Percentiles rank a stretch among this genome's conserved stretches.
Evolutionary conservation across 1,284 basidiomycete species (phyloP).

Genomic region (Anthracocystis walkeri): DNA sequence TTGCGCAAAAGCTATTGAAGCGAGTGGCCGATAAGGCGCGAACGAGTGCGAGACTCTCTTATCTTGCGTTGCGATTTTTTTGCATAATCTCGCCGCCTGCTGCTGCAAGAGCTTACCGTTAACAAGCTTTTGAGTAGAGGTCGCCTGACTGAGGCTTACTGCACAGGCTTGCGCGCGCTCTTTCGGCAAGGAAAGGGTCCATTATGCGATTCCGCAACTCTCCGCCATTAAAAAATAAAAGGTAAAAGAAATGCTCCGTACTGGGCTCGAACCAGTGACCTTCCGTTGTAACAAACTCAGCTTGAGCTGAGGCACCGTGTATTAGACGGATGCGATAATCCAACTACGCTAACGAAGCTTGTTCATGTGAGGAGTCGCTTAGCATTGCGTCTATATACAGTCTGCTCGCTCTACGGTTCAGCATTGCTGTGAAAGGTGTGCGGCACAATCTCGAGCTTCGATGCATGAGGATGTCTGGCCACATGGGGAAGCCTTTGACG

Average conservation of each 20-base stretch:
- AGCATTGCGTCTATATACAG: not conserved
- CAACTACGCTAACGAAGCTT: slow-evolving; percentile 49
- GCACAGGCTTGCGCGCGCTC: no score
- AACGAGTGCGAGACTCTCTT: not conserved
- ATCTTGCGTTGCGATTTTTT: not conserved
- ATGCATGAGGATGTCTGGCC: slow-evolving; percentile 11
- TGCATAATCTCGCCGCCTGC: not conserved
- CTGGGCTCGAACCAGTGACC: slow-evolving; percentile 60
- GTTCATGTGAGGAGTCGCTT: no score
- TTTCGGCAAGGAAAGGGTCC: no score
- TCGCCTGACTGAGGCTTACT: no score
- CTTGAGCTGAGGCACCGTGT: slow-evolving; percentile 32
- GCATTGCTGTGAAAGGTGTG: no score
- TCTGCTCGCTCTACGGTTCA: no score
- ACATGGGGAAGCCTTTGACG: no score
- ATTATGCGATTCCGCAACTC: no score
- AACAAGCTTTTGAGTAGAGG: no score
- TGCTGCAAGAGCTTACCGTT: no score
- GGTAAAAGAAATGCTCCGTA: slow-evolving; percentile 39
- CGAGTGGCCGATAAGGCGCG: not conserved
- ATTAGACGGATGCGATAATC: slow-evolving; percentile 55
- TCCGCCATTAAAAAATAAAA: not conserved
- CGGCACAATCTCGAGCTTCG: no score
- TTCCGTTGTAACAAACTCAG: slow-evolving; percentile 48
- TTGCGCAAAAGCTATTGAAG: not conserved